A percentile compares a stretch with the other conserved stretches of the same genome.
These are phyloP conservation scores for Diutina neorugosa DNA, from an alignment of 1,139 yeast genomes.

Conservation along the genomic window DNA sequence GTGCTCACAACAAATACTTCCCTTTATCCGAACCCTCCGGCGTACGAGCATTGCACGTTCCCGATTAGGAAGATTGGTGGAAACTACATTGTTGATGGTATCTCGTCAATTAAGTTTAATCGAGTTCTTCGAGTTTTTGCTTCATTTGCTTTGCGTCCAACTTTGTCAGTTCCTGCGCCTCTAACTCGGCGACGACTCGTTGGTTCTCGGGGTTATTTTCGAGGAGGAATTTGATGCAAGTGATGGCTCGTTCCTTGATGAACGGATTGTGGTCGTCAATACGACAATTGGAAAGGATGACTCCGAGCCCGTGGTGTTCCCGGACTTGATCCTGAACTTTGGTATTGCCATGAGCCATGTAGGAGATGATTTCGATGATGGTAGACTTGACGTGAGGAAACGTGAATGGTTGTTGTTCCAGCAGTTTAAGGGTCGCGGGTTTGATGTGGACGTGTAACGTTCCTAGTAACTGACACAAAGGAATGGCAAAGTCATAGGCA, in stretches of 20 bases:
- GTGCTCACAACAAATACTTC: no score
- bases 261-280: slow-evolving; percentile 84
- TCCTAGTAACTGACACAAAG: neutral
- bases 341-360: slow-evolving; percentile 37
- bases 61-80: no score
- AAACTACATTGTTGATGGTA: no score
- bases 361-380: slow-evolving; percentile 48
- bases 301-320: slow-evolving; percentile 52
- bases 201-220: slow-evolving; percentile 60
- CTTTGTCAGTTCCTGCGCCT: slow-evolving; percentile 13
- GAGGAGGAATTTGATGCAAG: slow-evolving; percentile 61
- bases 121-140: neutral
- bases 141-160: neutral
- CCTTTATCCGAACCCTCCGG: no score
- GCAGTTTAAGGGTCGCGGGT: neutral
- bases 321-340: slow-evolving; percentile 59
- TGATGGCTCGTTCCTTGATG: slow-evolving; percentile 73
- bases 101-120: neutral
- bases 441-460: neutral
- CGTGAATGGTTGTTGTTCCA: neutral
- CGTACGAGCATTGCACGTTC: no score
- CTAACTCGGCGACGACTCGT: slow-evolving; percentile 47
- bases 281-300: slow-evolving; percentile 68
- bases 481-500: neutral
- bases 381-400: slow-evolving; percentile 54